Evolutionary conservation across 805 yeast species (phyloP).

Genomic region (Starmerella geochares): DNA sequence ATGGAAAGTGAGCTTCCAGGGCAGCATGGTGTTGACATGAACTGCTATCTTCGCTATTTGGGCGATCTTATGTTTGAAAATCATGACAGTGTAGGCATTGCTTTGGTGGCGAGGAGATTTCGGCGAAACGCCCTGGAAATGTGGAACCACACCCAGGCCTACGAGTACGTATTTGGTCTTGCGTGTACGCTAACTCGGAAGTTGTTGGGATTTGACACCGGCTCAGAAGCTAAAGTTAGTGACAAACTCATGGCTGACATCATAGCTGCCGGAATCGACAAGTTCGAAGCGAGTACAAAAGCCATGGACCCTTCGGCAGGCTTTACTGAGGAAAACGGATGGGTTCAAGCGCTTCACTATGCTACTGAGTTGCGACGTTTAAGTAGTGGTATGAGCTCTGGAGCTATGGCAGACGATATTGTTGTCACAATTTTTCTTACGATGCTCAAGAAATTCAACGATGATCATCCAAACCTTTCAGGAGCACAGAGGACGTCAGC

Average conservation of each 20-base stretch:
- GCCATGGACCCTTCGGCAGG: slow-evolving; percentile 3
- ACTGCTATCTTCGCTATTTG: slow-evolving; percentile 56
- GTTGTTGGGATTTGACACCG: slow-evolving; percentile 32
- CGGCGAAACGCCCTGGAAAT: slow-evolving; percentile 69
- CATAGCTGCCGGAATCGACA: slow-evolving; percentile 35
- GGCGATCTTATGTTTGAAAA: slow-evolving; percentile 45
- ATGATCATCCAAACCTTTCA: background rate
- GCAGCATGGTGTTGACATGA: slow-evolving; percentile 71
- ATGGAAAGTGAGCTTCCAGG: slow-evolving; percentile 90
- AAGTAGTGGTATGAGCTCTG: slow-evolving; percentile 14
- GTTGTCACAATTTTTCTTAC: slow-evolving; percentile 9
- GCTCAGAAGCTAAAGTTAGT: slow-evolving; percentile 36
- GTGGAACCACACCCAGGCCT: slow-evolving; percentile 51
- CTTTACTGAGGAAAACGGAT: slow-evolving; percentile 2
- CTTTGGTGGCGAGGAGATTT: slow-evolving; percentile 57
- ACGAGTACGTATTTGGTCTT: slow-evolving; percentile 52
- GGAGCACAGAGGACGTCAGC: background rate
- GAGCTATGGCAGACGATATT: slow-evolving; percentile 20
- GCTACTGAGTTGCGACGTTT: slow-evolving; percentile 15
- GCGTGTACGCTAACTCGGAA: slow-evolving; percentile 45
- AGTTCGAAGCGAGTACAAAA: slow-evolving; percentile 20
- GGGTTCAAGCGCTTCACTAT: slow-evolving; percentile 16
- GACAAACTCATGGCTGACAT: slow-evolving; percentile 44
- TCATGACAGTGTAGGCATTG: slow-evolving; percentile 49
- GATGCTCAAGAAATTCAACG: slow-evolving; percentile 1